These are phyloP conservation scores for Pythium dissotocum DNA, from an alignment of 352 stramenopile species.

Conservation along the genomic window DNA sequence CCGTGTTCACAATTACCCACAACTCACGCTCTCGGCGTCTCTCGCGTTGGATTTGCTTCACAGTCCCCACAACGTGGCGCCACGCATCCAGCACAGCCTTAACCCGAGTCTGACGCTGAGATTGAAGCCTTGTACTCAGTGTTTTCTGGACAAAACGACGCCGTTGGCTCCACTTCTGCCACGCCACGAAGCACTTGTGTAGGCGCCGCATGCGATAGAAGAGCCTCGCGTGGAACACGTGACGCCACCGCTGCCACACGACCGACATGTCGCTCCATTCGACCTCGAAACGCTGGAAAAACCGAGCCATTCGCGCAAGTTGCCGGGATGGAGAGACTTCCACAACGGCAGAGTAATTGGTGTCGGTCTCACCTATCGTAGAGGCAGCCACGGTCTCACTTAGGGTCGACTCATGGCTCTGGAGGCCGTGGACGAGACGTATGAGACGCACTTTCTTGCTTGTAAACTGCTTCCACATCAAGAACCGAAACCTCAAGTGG, in stretches of 20 bases:
- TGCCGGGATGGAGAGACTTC: neutral
- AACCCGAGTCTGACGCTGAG: neutral
- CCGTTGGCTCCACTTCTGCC: constrained; percentile 32
- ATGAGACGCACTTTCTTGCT: constrained; percentile 32
- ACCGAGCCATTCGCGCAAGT: constrained; percentile 36
- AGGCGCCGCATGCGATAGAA: constrained; percentile 55
- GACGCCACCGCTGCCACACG: constrained; percentile 59
- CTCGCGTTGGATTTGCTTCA: constrained; percentile 48
- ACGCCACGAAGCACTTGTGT: constrained; percentile 34
- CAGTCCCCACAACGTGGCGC: constrained; percentile 39
- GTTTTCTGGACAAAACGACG: constrained; percentile 24
- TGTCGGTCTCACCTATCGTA: neutral
- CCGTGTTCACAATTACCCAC: constrained; percentile 54
- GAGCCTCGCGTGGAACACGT: constrained; percentile 57
- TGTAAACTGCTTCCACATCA: constrained; percentile 52
- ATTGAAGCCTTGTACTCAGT: constrained; percentile 17
- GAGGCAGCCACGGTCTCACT: neutral
- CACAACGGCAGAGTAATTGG: neutral
- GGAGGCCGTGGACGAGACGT: constrained; percentile 9
- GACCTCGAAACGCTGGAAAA: constrained; percentile 52
- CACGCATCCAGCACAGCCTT: constrained; percentile 35
- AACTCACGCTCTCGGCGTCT: constrained; percentile 55
- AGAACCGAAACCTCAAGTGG: constrained; percentile 49
- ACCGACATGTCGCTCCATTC: constrained; percentile 36
- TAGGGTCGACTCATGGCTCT: neutral